These are phyloP conservation scores for Clitopilus hobsonii DNA, from an alignment of 768 basidiomycete species.

Conservation along the genomic window DNA sequence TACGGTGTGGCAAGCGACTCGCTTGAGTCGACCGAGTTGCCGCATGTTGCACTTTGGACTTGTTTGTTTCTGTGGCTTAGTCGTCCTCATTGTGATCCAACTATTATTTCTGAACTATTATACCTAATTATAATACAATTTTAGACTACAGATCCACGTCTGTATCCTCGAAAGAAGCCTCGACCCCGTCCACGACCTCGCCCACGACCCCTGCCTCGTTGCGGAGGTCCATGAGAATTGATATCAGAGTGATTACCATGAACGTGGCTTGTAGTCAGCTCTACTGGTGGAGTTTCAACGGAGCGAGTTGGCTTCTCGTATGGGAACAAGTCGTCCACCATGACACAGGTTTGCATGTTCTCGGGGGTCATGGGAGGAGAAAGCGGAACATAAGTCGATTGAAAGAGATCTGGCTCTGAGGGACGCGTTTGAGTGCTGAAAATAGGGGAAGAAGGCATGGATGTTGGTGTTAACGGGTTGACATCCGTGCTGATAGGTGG, in stretches of 20 bases:
- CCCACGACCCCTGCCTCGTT: slow-evolving; percentile 10
- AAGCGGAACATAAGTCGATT: slow-evolving; percentile 3
- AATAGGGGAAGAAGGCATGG: slow-evolving; percentile 14
- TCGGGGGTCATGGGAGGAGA: slow-evolving; percentile 19
- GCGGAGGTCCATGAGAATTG: background rate
- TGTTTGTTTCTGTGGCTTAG: slow-evolving; percentile 28
- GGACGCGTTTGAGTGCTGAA: slow-evolving; percentile 4
- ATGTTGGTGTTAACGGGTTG: slow-evolving; percentile 16
- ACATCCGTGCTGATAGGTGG: background rate
- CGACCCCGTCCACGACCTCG: slow-evolving; percentile 12
- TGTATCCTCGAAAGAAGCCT: slow-evolving; percentile 7
- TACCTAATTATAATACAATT: no score
- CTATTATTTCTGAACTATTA: no score
- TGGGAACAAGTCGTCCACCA: slow-evolving; percentile 25
- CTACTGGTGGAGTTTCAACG: background rate
- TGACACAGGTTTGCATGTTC: slow-evolving; percentile 23
- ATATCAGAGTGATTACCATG: background rate
- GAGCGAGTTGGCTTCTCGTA: slow-evolving; percentile 5
- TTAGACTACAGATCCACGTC: background rate
- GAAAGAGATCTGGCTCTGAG: slow-evolving; percentile 4
- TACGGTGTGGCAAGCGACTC: slow-evolving; percentile 10
- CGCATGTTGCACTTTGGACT: slow-evolving; percentile 33
- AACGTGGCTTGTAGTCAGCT: background rate
- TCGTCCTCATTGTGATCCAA: background rate
- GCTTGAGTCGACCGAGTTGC: slow-evolving; percentile 17